These are phyloP conservation scores for Mortierella sp. DNA, from an alignment of 371 early-diverging fungal species.

Conservation along the genomic window DNA sequence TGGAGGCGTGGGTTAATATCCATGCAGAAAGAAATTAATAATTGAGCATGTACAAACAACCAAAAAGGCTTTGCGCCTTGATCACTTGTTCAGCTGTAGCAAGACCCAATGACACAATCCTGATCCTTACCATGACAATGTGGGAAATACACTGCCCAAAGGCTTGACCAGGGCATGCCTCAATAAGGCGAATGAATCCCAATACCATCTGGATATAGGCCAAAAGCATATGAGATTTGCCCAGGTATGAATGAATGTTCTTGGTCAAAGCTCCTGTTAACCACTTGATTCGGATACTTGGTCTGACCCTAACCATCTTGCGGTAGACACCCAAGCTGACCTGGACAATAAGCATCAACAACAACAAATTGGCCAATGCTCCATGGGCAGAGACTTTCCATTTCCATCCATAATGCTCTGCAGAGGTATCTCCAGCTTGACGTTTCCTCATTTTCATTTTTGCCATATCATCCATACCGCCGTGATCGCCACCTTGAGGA, in stretches of 20 bases:
- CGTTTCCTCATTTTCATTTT: slow-evolving; percentile 31
- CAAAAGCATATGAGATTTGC: slow-evolving; percentile 35
- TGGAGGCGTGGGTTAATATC: not conserved
- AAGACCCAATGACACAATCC: not conserved
- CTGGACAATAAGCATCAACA: slow-evolving; percentile 39
- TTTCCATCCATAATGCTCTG: slow-evolving; percentile 45
- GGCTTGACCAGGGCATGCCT: slow-evolving; percentile 45
- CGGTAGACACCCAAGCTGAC: slow-evolving; percentile 52
- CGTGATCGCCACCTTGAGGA: not conserved
- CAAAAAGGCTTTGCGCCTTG: not conserved
- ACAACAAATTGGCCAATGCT: slow-evolving; percentile 36
- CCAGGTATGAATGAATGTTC: slow-evolving; percentile 41
- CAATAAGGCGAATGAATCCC: slow-evolving; percentile 38
- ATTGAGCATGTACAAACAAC: not conserved
- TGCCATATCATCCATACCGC: slow-evolving; percentile 16
- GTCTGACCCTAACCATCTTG: slow-evolving; percentile 33
- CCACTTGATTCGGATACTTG: slow-evolving; percentile 35
- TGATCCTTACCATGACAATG: slow-evolving; percentile 48
- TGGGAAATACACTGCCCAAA: slow-evolving; percentile 54
- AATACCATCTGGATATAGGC: slow-evolving; percentile 50
- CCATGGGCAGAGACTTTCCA: slow-evolving; percentile 41
- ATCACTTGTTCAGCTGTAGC: too few relatives aligned
- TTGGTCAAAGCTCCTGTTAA: slow-evolving; percentile 17
- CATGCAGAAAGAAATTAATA: not conserved
- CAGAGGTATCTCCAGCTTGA: slow-evolving; percentile 45